Conservation (phyloP, 768 basidiomycete species). For the Tremella yokohamensis region DNA sequence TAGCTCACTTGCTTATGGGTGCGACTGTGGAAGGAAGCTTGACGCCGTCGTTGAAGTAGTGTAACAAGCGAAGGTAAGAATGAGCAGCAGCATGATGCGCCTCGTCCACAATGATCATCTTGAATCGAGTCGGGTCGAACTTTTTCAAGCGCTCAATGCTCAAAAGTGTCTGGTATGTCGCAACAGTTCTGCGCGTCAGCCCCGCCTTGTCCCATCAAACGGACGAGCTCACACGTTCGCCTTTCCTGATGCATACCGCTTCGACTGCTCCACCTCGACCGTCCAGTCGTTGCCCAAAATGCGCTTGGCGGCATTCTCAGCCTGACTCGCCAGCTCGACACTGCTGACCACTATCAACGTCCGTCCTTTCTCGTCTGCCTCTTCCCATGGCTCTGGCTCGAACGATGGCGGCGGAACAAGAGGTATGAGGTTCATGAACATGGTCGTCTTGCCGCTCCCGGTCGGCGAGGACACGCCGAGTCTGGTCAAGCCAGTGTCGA, state of each 20-base stretch:
- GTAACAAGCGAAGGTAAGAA: slow-evolving; percentile 78
- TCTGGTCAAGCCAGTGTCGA: slow-evolving; percentile 63
- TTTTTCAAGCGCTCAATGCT: slow-evolving; percentile 65
- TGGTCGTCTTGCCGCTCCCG: slow-evolving; percentile 71
- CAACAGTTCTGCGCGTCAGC: slow-evolving; percentile 28
- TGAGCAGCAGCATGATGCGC: slow-evolving; percentile 79
- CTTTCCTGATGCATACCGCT: slow-evolving; percentile 66
- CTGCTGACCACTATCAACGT: slow-evolving; percentile 82
- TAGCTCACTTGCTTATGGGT: slow-evolving; percentile 29
- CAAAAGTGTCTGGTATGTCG: slow-evolving; percentile 62
- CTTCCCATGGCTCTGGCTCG: too few relatives aligned
- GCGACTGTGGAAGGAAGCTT: slow-evolving; percentile 49
- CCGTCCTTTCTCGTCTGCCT: slow-evolving; percentile 35
- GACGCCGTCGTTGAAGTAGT: slow-evolving; percentile 67
- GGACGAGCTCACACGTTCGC: slow-evolving; percentile 72
- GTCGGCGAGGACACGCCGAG: slow-evolving; percentile 49
- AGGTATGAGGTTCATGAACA: slow-evolving; percentile 78
- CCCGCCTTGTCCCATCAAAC: slow-evolving; percentile 12
- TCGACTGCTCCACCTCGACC: slow-evolving; percentile 90
- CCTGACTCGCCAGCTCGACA: slow-evolving; percentile 77
- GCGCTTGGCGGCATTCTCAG: slow-evolving; percentile 65
- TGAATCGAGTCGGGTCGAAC: slow-evolving; percentile 65
- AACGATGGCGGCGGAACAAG: slow-evolving; percentile 54
- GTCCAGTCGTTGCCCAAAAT: slow-evolving; percentile 65
- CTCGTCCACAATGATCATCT: slow-evolving; percentile 82